A percentile compares a stretch with the other conserved stretches of the same genome.
Conservation (phyloP, 2,329 filamentous ascomycete genomes). For the Colletotrichum simmondsii region DNA sequence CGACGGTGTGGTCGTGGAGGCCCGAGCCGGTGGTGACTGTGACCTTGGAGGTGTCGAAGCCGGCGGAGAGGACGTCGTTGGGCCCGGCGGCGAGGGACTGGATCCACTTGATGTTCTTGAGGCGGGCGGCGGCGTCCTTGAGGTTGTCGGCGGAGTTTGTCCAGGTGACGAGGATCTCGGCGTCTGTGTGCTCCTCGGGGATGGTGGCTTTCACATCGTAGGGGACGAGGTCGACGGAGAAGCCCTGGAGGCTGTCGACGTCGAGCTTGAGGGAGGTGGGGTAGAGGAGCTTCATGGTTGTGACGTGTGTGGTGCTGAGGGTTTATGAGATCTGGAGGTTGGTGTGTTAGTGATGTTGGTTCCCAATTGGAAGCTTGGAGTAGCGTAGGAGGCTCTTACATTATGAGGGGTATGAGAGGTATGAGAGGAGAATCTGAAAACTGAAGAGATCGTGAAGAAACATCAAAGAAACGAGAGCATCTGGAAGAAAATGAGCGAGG, state of each 20-base stretch:
- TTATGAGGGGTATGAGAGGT: neutral
- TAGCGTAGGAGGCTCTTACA: neutral
- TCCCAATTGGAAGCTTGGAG: too few relatives aligned
- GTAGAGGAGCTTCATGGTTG: constrained; percentile 73
- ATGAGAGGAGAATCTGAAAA: too few relatives aligned
- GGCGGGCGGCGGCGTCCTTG: constrained; percentile 62
- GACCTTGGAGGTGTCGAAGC: constrained; percentile 64
- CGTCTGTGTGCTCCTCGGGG: constrained; percentile 67
- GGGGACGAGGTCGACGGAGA: constrained; percentile 65
- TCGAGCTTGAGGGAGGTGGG: constrained; percentile 71
- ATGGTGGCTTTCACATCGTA: constrained; percentile 69
- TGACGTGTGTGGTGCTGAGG: neutral
- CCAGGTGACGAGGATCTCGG: constrained; percentile 72
- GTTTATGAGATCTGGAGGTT: neutral
- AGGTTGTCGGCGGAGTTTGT: constrained; percentile 69
- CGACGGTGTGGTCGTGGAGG: constrained; percentile 72
- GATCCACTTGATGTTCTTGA: constrained; percentile 72
- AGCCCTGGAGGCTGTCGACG: constrained; percentile 65
- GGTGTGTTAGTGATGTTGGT: neutral
- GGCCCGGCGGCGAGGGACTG: constrained; percentile 74
- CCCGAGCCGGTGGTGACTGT: constrained; percentile 71
- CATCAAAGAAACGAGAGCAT: neutral
- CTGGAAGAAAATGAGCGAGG: constrained; percentile 2
- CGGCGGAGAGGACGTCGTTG: constrained; percentile 72
- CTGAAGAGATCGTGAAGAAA: neutral